phyloP scores from a whole-genome alignment of 306 rosid genomes.

The Begonia fuchsioides region DNA sequence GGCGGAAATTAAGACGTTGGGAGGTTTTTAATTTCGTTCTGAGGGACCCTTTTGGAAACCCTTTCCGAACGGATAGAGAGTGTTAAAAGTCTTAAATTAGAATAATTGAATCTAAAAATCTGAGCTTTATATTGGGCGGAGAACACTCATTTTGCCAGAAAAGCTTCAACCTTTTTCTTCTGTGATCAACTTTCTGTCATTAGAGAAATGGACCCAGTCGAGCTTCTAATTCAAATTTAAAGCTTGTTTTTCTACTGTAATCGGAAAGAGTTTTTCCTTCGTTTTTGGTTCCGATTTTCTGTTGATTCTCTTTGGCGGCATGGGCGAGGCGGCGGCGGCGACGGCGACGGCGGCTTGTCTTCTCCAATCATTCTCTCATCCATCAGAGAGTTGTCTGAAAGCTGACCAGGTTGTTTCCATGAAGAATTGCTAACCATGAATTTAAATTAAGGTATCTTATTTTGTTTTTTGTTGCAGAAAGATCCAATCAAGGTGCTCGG shows the following conservation, averaged over 20 bases:
- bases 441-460: neutral
- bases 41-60: neutral
- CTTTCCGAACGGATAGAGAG: neutral
- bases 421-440: neutral
- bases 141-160: no score
- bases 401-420: constrained; percentile 31
- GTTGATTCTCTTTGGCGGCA: constrained; percentile 2
- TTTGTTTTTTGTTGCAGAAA: constrained; percentile 24
- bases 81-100: no score
- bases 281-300: neutral
- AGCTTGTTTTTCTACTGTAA: neutral
- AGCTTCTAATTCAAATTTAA: constrained; percentile 13
- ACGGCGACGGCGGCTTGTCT: no score
- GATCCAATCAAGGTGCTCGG: constrained; percentile 37
- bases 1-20: no score
- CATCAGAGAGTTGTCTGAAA: constrained; percentile 26
- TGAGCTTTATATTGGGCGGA: no score
- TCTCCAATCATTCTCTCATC: constrained; percentile 43
- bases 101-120: no score
- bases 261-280: no score
- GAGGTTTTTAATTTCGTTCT: neutral
- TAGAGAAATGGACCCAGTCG: constrained; percentile 13
- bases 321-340: constrained; percentile 71
- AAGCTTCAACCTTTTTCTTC: no score
- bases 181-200: neutral